These are phyloP conservation scores for Annulohypoxylon bovei DNA, from an alignment of 495 filamentous ascomycete genomes.

Conservation along the genomic window DNA sequence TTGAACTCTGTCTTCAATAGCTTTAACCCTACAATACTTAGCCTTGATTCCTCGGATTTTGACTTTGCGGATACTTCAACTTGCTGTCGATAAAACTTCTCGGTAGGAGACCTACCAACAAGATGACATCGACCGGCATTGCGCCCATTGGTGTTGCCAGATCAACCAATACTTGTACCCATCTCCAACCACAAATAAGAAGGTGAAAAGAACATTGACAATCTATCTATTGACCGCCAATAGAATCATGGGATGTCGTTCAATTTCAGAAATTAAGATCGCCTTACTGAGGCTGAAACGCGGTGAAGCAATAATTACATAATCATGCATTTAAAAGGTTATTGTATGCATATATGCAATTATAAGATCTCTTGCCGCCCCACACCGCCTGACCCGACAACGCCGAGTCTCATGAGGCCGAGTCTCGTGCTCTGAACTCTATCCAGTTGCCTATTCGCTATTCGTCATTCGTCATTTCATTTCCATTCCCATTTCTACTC, in stretches of 20 bases:
- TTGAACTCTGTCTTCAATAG: not conserved
- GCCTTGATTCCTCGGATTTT: not conserved
- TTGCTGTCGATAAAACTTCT: not conserved
- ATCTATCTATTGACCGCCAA: not conserved
- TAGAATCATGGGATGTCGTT: not conserved
- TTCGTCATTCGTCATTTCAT: not conserved
- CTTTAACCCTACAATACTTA: not conserved
- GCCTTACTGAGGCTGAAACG: not conserved
- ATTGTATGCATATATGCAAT: constrained; percentile 6
- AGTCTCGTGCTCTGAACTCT: constrained; percentile 35
- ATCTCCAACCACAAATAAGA: not conserved
- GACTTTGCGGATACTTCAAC: not conserved
- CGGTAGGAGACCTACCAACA: not conserved
- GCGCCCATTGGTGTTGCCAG: not conserved
- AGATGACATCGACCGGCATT: too few species aligned
- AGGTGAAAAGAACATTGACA: not conserved
- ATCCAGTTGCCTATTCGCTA: not conserved
- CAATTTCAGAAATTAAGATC: not conserved
- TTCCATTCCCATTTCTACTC: constrained; percentile 11
- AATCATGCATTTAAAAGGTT: not conserved
- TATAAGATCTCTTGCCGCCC: not conserved
- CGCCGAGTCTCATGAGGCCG: constrained; percentile 14
- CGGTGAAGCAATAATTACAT: not conserved
- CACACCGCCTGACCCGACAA: constrained; percentile 21
- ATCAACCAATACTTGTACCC: not conserved